A percentile compares a stretch with the other conserved stretches of the same genome.
phyloP scores from a whole-genome alignment of 2,329 filamentous ascomycete species.

The Botrytis aclada region DNA sequence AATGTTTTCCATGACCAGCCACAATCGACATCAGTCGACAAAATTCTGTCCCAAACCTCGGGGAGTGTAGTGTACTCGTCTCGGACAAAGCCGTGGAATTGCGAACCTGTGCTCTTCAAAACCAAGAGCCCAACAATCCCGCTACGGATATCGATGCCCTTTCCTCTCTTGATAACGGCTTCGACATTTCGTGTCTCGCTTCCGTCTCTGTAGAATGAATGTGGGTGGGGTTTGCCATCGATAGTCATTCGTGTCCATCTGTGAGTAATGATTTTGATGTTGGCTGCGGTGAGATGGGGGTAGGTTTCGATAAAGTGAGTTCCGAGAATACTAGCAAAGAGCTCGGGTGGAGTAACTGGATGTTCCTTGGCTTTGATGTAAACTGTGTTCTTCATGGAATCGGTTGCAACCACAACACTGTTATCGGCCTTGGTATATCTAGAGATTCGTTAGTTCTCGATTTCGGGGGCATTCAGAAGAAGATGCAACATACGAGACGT shows the following conservation, averaged over 20 bases:
- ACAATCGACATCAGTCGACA: conserved; percentile 89
- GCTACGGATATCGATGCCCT: conserved; percentile 73
- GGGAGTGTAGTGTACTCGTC: conserved; percentile 90
- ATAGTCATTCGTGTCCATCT: conserved; percentile 88
- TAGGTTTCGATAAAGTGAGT: conserved; percentile 88
- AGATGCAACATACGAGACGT: conserved; percentile 61
- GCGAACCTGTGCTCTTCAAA: conserved; percentile 93
- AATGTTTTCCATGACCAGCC: conserved; percentile 83
- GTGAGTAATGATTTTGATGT: conserved; percentile 79
- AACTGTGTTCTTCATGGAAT: conserved; percentile 96
- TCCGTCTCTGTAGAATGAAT: conserved; percentile 90
- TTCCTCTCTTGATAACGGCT: conserved; percentile 62
- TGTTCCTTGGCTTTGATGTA: conserved; percentile 94
- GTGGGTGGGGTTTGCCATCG: conserved; percentile 86
- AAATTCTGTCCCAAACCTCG: conserved; percentile 92
- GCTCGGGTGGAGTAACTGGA: conserved; percentile 87
- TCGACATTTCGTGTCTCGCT: conserved; percentile 83
- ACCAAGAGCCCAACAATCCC: conserved; percentile 80
- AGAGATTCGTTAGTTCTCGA: conserved; percentile 18
- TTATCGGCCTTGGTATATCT: conserved; percentile 95
- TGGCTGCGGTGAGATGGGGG: conserved; percentile 78
- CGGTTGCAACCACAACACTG: conserved; percentile 89
- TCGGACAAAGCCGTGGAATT: conserved; percentile 90
- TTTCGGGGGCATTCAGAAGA: not conserved
- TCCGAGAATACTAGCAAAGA: conserved; percentile 81